Conservation (phyloP, 129 eudicot genomes). For the Lonicera japonica region DNA sequence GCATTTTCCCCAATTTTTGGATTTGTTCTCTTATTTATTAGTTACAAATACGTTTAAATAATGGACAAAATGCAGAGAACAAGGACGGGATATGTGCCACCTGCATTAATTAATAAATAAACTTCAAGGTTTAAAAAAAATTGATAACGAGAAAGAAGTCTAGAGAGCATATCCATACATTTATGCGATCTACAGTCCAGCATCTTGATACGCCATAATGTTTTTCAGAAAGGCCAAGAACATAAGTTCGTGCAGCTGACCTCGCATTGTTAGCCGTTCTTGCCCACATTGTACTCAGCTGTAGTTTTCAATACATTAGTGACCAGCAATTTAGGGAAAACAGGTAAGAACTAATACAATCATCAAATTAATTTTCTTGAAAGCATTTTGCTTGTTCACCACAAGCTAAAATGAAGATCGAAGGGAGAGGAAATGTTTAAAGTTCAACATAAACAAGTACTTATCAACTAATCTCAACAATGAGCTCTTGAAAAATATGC, state of each 20-base stretch:
- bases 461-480: too few species aligned
- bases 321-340: not conserved
- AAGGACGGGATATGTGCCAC: too few species aligned
- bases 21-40: too few species aligned
- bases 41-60: too few species aligned
- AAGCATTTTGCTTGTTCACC: not conserved
- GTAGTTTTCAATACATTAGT: constrained; percentile 16
- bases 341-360: too few species aligned
- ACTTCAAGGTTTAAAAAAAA: not conserved
- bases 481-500: too few species aligned
- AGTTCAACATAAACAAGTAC: too few species aligned
- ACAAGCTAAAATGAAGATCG: not conserved
- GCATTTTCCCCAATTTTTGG: too few species aligned
- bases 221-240: constrained; percentile 83
- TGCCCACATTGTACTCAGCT: constrained; percentile 97
- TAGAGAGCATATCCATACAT: constrained; percentile 33
- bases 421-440: too few species aligned
- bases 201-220: constrained; percentile 70
- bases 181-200: constrained; percentile 62
- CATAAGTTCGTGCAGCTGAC: constrained; percentile 76
- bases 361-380: too few species aligned
- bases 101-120: not conserved
- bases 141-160: not conserved
- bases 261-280: constrained; percentile 76
- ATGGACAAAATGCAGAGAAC: too few species aligned